Evolutionary conservation across 768 basidiomycete genomes (phyloP).

Genomic region (Dentipellis sp.): DNA sequence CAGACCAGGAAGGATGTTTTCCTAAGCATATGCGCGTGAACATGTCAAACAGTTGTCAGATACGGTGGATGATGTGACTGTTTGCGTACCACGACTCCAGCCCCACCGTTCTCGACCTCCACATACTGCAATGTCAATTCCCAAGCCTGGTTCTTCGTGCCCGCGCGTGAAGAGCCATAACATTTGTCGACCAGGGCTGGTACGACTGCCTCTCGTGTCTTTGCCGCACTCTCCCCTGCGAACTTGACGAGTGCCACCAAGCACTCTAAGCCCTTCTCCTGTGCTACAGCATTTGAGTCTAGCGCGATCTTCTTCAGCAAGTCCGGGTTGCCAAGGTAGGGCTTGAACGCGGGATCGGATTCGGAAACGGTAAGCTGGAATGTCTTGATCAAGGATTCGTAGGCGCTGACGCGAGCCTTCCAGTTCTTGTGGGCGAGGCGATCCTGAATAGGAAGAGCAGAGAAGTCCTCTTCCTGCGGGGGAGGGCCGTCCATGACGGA

Average conservation of each 20-base stretch:
- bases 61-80: constrained; percentile 4
- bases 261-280: constrained; percentile 95
- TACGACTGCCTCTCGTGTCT: constrained; percentile 70
- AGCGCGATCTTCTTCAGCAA: constrained; percentile 79
- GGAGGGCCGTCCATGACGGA: constrained; percentile 78
- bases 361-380: constrained; percentile 89
- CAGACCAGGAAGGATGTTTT: constrained; percentile 76
- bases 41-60: background rate
- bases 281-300: constrained; percentile 93
- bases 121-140: constrained; percentile 86
- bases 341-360: constrained; percentile 87
- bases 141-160: constrained; percentile 80
- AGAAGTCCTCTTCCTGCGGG: constrained; percentile 92
- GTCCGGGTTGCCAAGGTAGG: constrained; percentile 71
- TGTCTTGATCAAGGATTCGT: constrained; percentile 77
- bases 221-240: constrained; percentile 81
- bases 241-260: constrained; percentile 80
- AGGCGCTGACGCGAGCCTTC: constrained; percentile 95
- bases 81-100: constrained; percentile 80
- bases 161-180: constrained; percentile 82
- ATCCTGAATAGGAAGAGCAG: constrained; percentile 64
- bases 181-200: constrained; percentile 96
- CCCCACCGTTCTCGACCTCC: constrained; percentile 85
- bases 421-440: constrained; percentile 93
- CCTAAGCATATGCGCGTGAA: constrained; percentile 10